A percentile compares a stretch with the other conserved stretches of the same genome.
Conservation (phyloP, 2,329 filamentous ascomycete genomes). For the Fusarium sp. region DNA sequence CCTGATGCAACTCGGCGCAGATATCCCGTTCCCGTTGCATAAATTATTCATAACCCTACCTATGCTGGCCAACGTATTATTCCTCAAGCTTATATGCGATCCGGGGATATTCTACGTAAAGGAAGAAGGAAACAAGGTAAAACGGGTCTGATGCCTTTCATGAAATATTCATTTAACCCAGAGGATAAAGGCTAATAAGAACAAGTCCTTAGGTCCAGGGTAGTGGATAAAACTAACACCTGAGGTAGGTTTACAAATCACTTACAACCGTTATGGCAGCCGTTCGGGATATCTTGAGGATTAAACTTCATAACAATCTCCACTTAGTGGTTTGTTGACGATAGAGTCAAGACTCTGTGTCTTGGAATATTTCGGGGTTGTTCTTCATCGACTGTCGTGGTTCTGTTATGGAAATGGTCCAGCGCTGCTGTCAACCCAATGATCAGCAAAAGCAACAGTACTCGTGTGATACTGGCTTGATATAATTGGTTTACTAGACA, state of each 20-base stretch:
- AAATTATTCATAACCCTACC: too few relatives aligned
- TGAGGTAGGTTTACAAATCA: not conserved
- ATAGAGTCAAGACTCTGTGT: not conserved
- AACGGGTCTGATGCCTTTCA: too few relatives aligned
- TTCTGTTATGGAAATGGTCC: not conserved
- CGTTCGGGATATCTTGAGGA: not conserved
- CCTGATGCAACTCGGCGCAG: not conserved
- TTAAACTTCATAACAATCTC: not conserved
- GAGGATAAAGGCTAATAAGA: not conserved
- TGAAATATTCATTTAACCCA: not conserved
- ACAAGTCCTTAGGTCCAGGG: not conserved
- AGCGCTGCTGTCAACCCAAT: not conserved
- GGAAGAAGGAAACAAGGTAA: not conserved
- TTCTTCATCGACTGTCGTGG: not conserved
- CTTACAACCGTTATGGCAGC: not conserved
- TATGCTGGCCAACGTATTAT: not conserved
- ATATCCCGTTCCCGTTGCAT: not conserved
- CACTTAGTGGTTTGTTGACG: too few relatives aligned
- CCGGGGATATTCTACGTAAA: not conserved
- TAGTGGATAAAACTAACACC: not conserved
- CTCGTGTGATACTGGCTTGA: not conserved
- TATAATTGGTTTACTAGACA: too few relatives aligned
- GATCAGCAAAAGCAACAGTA: not conserved
- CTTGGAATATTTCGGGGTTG: not conserved
- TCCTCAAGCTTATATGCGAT: not conserved